Conservation (phyloP, 1,284 basidiomycete genomes). For the Cryptococcus maquisensis region DNA sequence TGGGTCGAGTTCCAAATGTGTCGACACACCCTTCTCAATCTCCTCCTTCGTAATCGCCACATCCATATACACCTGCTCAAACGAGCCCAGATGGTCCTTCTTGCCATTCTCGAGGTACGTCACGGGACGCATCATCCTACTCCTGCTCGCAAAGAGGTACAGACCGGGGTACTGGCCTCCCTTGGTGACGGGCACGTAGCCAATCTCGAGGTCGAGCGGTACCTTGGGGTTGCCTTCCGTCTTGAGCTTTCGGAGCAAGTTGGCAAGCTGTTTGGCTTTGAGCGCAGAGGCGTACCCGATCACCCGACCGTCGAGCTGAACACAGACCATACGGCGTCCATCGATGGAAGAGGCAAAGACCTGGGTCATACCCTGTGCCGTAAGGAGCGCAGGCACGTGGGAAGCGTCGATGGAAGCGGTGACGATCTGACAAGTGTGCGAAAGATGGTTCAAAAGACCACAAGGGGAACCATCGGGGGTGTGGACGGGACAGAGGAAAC, state of each 20-base stretch:
- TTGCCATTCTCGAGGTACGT: conserved; percentile 81
- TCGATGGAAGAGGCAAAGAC: conserved; percentile 71
- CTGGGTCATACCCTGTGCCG: conserved; percentile 91
- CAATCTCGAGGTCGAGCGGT: conserved; percentile 93
- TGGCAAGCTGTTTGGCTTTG: conserved; percentile 75
- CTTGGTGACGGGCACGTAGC: conserved; percentile 80
- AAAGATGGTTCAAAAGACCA: conserved; percentile 95
- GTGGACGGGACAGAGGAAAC: conserved; percentile 97
- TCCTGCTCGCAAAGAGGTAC: conserved; percentile 82
- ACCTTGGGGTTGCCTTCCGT: conserved; percentile 79
- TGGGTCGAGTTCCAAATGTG: conserved; percentile 89
- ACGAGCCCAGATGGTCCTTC: conserved; percentile 88
- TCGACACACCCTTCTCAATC: conserved; percentile 73
- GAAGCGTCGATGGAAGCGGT: conserved; percentile 71
- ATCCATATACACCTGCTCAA: conserved; percentile 99
- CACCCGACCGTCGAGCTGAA: conserved; percentile 91
- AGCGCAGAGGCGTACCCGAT: conserved; percentile 89
- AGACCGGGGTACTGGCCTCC: conserved; percentile 97
- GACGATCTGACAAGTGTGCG: conserved; percentile 87
- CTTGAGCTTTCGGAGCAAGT: conserved; percentile 87
- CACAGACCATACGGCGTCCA: conserved; percentile 73
- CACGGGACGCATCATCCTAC: conserved; percentile 98
- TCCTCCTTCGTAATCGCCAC: conserved; percentile 89
- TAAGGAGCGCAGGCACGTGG: conserved; percentile 76
- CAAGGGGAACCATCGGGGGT: conserved; percentile 98